phyloP scores from a whole-genome alignment of 306 rosid species.

The Lathyrus tuberosus region DNA sequence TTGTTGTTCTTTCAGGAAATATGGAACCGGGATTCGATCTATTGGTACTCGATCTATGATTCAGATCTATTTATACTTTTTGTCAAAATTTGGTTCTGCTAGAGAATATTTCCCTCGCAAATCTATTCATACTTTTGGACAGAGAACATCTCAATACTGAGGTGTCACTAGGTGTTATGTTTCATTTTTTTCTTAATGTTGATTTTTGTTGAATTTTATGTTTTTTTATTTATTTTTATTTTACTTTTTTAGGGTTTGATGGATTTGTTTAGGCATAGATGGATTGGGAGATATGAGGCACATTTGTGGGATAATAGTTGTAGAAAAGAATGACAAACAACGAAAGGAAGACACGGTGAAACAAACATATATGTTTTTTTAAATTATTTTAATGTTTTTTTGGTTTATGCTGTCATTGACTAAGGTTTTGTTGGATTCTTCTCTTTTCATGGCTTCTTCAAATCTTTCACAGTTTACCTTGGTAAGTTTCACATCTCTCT shows the following conservation, averaged over 20 bases:
- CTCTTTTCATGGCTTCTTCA: too few species aligned
- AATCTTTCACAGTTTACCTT: too few species aligned
- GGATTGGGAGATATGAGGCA: conserved; percentile 99
- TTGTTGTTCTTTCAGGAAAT: too few species aligned
- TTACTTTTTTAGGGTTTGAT: not conserved
- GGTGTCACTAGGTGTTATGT: conserved; percentile 83
- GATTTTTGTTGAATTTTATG: too few species aligned
- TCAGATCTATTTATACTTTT: too few species aligned
- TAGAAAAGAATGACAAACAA: conserved; percentile 97
- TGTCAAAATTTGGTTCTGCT: conserved; percentile 48
- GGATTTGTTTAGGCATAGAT: conserved; percentile 75
- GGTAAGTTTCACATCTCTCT: too few species aligned
- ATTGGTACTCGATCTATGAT: too few species aligned
- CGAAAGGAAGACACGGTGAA: conserved; percentile 99
- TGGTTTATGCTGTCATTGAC: conserved; percentile 25
- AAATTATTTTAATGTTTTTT: too few species aligned
- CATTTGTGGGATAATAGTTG: conserved; percentile 99
- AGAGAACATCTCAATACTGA: conserved; percentile 94
- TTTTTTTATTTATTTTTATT: too few species aligned
- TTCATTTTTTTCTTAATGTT: not conserved
- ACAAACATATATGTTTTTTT: not conserved
- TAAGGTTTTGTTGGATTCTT: conserved; percentile 34
- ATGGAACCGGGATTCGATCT: too few species aligned
- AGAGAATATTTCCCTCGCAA: conserved; percentile 86
- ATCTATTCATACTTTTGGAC: conserved; percentile 94